Evolutionary conservation across 2,329 filamentous ascomycete genomes (phyloP).

Genomic region (Pestalotiopsis sp.): DNA sequence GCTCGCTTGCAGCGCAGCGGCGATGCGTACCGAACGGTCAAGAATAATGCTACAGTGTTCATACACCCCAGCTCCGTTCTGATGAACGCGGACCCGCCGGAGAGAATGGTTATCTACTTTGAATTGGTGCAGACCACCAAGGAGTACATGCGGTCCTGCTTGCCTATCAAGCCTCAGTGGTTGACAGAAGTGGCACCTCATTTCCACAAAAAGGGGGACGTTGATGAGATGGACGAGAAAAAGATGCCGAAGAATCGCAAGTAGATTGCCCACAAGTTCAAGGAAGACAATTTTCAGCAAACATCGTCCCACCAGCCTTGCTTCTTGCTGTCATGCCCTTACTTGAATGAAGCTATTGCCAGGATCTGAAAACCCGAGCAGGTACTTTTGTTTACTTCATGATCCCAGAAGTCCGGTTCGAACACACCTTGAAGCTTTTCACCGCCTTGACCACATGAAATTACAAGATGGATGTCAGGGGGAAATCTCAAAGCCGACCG

Average conservation of each 20-base stretch:
- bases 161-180: conserved; percentile 86
- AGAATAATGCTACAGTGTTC: conserved; percentile 85
- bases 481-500: neutral
- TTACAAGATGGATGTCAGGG: neutral
- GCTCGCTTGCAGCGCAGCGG: conserved; percentile 82
- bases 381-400: neutral
- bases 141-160: conserved; percentile 88
- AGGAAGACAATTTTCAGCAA: neutral
- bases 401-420: neutral
- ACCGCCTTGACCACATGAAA: neutral
- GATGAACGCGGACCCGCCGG: conserved; percentile 74
- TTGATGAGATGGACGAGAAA: conserved; percentile 80
- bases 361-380: neutral
- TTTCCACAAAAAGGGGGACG: conserved; percentile 89
- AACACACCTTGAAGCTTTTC: neutral
- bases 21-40: conserved; percentile 87
- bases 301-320: neutral
- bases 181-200: conserved; percentile 89
- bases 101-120: conserved; percentile 85
- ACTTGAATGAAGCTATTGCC: too few relatives aligned
- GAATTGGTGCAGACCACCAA: conserved; percentile 82
- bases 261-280: neutral
- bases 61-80: conserved; percentile 88
- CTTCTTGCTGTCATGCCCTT: neutral
- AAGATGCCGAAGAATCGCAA: conserved; percentile 64